Conservation (phyloP, 331 rosid genomes). For the Dryas integrifolia region DNA sequence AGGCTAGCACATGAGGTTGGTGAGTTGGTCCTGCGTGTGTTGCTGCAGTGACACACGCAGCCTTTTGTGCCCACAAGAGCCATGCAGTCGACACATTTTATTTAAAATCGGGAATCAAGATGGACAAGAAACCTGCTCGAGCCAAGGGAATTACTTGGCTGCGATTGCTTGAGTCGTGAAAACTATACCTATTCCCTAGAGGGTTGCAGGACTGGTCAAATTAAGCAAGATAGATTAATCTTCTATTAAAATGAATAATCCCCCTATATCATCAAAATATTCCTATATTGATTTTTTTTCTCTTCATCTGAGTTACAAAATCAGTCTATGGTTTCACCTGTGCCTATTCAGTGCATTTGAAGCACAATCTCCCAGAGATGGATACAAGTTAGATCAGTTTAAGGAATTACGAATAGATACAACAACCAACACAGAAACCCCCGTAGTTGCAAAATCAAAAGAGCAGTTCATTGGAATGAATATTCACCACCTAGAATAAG, state of each 20-base stretch:
- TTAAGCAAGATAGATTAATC: neutral
- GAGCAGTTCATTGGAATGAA: neutral
- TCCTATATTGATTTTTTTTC: neutral
- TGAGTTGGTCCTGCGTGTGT: too few relatives aligned
- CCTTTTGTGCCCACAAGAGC: too few relatives aligned
- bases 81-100: too few relatives aligned
- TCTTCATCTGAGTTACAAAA: slow-evolving; percentile 10
- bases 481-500: slow-evolving; percentile 40
- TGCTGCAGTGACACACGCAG: too few relatives aligned
- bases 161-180: neutral
- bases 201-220: neutral
- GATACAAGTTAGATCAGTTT: neutral
- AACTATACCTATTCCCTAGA: neutral
- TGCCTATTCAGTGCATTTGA: slow-evolving; percentile 13
- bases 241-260: neutral
- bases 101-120: too few relatives aligned
- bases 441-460: slow-evolving; percentile 13
- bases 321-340: neutral
- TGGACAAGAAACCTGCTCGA: too few relatives aligned
- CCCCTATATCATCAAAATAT: slow-evolving; percentile 23
- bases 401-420: slow-evolving; percentile 1
- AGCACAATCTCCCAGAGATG: slow-evolving; percentile 12
- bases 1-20: too few relatives aligned
- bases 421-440: neutral
- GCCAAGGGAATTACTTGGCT: too few relatives aligned